Evolutionary conservation across 306 rosid species (phyloP), one percentile per base, ranked within the genome.

Genomic region (Herpetospermum pedunculosum): DNA sequence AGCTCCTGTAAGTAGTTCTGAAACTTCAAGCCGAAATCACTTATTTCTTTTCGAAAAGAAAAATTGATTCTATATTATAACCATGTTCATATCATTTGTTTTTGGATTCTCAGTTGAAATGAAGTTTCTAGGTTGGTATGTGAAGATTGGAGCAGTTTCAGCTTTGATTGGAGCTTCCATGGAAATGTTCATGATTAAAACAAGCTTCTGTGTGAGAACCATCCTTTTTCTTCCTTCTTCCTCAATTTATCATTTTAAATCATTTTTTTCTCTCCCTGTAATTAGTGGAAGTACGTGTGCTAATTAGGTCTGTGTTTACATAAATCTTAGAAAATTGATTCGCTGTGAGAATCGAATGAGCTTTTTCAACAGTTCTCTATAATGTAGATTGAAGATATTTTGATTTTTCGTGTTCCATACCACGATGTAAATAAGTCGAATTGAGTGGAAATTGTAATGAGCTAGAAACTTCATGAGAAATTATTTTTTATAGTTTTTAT

Each of bases 111-210:
- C 70, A 69, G 88, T 64, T 60, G 62, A 77, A 73, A 91, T 88
- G 97, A 91, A 83, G 88, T 91, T 85, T 84, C 78, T 87, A 28
- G 92, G 87, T 76, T 93, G 98, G 98, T 93, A 93, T 72, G 55
- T 93, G 82, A 93, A 91, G 89, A 91, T 93, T 64, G 89, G 89
- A 38, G 72, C 76, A 46, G 97, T 76, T 8, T 90, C 96, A 0
- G 92, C 92, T 79, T 75, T 91, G 71, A 72, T 93, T 76, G 94
- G 97, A 81, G 96, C 87, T 78, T 93, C 97, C 79, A 88, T 92
- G 98, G 97, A 92, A 77, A 18, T 90, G 43, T 90, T 92, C 87
- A 90, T 90, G 98, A 85, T 92, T 77, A 84, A 90, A 77, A 84
- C 97, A 59, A 93, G 93, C 82, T 92, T 92, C 89, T 92, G 98